phyloP scores from a whole-genome alignment of 2,329 filamentous ascomycete species.

The Cladophialophora chaetospira region DNA sequence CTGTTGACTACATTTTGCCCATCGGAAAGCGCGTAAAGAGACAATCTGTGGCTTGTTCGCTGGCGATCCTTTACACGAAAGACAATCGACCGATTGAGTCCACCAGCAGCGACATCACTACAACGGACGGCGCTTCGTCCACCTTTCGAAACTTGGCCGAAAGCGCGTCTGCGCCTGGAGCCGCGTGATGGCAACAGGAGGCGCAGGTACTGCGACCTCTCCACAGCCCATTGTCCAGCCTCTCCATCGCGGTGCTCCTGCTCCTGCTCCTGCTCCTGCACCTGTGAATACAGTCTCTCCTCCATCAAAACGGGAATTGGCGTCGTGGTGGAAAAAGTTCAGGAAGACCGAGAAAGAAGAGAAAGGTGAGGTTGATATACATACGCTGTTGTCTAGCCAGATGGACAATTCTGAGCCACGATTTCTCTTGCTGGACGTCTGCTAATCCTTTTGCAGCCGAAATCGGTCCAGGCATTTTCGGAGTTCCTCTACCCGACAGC shows the following conservation, averaged over 20 bases:
- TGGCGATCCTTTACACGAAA: not conserved
- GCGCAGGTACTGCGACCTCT: slow-evolving; percentile 21
- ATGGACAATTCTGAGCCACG: not conserved
- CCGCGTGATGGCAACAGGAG: slow-evolving; percentile 30
- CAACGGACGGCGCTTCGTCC: not conserved
- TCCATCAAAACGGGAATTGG: slow-evolving; percentile 81
- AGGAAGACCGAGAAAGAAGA: slow-evolving; percentile 69
- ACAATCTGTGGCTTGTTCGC: not conserved
- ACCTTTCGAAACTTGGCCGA: slow-evolving; percentile 5
- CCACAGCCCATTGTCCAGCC: slow-evolving; percentile 24
- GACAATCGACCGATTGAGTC: not conserved
- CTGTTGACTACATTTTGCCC: not conserved
- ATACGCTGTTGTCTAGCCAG: not conserved
- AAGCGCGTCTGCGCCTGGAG: slow-evolving; percentile 25
- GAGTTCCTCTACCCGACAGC: slow-evolving; percentile 87
- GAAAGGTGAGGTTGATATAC: slow-evolving; percentile 55
- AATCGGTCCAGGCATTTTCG: slow-evolving; percentile 72
- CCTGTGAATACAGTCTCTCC: slow-evolving; percentile 64
- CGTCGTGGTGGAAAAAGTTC: slow-evolving; percentile 97
- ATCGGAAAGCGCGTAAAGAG: not conserved
- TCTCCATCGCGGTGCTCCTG: slow-evolving; percentile 39
- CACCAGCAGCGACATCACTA: slow-evolving; percentile 1
- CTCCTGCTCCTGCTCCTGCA: slow-evolving; percentile 44
- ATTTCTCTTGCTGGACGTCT: not conserved
- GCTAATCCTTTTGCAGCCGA: slow-evolving; percentile 27